Evolutionary conservation across 176 grass and related monocot species (phyloP), one percentile per base, ranked within the genome.

Genomic region (Echinochloa phyllopogon): DNA sequence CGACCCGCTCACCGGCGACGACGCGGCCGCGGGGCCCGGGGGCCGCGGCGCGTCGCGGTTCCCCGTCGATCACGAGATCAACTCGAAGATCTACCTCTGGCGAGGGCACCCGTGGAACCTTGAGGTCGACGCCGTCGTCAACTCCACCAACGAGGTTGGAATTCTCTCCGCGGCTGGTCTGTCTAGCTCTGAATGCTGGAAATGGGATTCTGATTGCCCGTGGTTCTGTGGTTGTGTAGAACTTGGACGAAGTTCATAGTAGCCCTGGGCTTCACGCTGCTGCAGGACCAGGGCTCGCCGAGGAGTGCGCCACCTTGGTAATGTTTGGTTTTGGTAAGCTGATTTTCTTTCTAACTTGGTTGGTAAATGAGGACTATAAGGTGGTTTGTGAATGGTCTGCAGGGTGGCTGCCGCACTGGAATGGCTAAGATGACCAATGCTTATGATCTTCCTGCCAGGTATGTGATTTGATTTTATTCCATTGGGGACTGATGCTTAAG

Each of bases 61-160:
- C 79, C 94, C 94, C 9, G 83, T 96, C 18, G 91, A 96, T 84
- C 82, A 91, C 14, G 84, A 91, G 66, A 94, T 99, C 78, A 99
- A 99, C 87, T 89, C 93, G 4, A 89, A 80, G 86, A 92, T 99
- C 77, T 99, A 92, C 49, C 94, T 99, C 39, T 99, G 96, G 94
- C 60, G 96, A 16, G 96, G 93, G 5, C 86, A 92, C 64, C 93
- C 91, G 6, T 99, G 93, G 96, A 99, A 82, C 78, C 89, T 99
- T n/a, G 91, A 99, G 81, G 94, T 96, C 47, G 96, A 99, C 68
- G 93, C 96, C 24, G 94, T 99, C n/a, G 96, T 99, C 78, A 99
- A 99, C 55, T 99, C 93, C 64, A 99, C 93, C 29, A 99, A 99
- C 81, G 94, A 99, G 96, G 96, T 94, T 27, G 21, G 55, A 61